Percentiles rank a stretch among this genome's conserved stretches.
phyloP scores from a whole-genome alignment of 306 rosid genomes.

The Prunus kanzakura region DNA sequence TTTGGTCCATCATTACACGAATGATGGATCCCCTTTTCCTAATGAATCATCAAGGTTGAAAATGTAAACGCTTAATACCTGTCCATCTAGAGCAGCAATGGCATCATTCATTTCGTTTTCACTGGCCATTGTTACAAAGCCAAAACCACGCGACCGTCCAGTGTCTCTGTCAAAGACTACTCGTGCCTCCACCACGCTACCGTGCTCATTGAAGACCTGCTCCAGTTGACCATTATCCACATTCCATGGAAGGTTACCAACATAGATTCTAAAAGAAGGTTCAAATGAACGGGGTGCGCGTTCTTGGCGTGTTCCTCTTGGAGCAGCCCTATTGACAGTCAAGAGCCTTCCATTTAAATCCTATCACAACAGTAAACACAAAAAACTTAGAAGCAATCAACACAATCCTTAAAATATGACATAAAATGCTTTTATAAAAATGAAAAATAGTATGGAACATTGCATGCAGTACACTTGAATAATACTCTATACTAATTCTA shows the following conservation, averaged over 20 bases:
- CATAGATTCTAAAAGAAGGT: slow-evolving; percentile 52
- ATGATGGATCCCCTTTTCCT: background rate
- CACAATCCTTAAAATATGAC: background rate
- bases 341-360: slow-evolving; percentile 70
- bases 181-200: slow-evolving; percentile 69
- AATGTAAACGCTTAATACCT: slow-evolving; percentile 47
- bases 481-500: background rate
- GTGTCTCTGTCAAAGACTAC: slow-evolving; percentile 80
- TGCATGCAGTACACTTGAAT: background rate
- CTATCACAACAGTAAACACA: slow-evolving; percentile 29
- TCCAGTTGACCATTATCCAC: slow-evolving; percentile 66
- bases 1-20: background rate
- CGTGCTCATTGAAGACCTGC: slow-evolving; percentile 76
- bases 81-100: slow-evolving; percentile 92
- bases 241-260: slow-evolving; percentile 90
- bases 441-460: background rate
- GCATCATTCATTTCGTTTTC: slow-evolving; percentile 79
- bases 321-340: slow-evolving; percentile 91
- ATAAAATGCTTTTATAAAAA: background rate
- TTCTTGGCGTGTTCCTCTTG: slow-evolving; percentile 69
- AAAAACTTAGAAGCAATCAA: background rate
- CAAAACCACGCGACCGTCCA: slow-evolving; percentile 97
- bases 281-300: slow-evolving; percentile 50
- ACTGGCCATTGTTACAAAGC: slow-evolving; percentile 75
- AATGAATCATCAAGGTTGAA: background rate